Base-by-base conservation (phyloP, 2,329 filamentous ascomycete species). In the Aspergillus felis region DNA sequence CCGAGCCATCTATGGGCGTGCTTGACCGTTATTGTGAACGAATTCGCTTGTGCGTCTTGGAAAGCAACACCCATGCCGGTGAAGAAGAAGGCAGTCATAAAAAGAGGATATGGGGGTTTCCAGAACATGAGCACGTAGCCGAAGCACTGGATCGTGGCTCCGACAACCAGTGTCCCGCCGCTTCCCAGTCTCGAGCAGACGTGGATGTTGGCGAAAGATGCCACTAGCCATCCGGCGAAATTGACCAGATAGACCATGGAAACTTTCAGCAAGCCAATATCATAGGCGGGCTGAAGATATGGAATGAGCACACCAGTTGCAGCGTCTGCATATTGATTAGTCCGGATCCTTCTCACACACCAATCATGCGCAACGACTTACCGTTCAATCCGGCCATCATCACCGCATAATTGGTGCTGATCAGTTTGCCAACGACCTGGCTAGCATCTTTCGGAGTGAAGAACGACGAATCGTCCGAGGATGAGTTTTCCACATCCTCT, bases 41-140 rank as follows among this genome's bases (percentile, higher is more conserved):
- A 61, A 42, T 67, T 67, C 14, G 61, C 56, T 35, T 67, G 64
- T 20, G 65, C 64, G 46, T 67, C 62, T 47, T 63, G 61, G n/a
- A 65, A 57, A 2, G 62, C 61, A 7, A 65, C 59, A 0, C 65
- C 65, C 53, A 61, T 62, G 8, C 65, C 65, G 0, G 64, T 65
- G 55, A 67, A 61, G 46, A 66, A 63, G 57, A 66, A 67, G 3
- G 64, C 65, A 4, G 57, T 57, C 22, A 64, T 55, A 51, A 66
- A 67, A 6, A 67, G 49, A 4, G 61, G 59, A 35, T 61, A 62
- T 0, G 64, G 64, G 8, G 65, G 65, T 20, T 58, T 57, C 62
- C 65, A 65, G 55, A 62, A 61, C 64, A 67, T 66, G 22, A 67
- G 52, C 32, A 60, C 60, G 53, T 65, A 66, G 12, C 65, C 65